phyloP scores from a whole-genome alignment of 768 basidiomycete species.

The Agaricus subrufescens region DNA sequence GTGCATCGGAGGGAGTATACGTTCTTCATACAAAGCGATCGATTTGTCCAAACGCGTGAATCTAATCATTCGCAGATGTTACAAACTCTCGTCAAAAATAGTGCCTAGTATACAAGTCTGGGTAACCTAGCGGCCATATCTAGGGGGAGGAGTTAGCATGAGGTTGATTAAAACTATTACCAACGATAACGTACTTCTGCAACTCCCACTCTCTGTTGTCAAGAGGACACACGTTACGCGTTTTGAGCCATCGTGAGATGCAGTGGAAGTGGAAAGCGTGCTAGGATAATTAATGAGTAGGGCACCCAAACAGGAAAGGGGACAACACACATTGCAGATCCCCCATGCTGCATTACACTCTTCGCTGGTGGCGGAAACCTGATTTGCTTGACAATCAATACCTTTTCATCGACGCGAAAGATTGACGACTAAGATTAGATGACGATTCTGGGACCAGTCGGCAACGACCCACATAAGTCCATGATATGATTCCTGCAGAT shows the following conservation, averaged over 20 bases:
- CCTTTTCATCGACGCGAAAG: constrained; percentile 41
- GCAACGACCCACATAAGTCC: constrained; percentile 82
- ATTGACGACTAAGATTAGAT: constrained; percentile 4
- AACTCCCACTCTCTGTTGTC: constrained; percentile 97
- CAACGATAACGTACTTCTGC: constrained; percentile 70
- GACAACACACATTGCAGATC: constrained; percentile 81
- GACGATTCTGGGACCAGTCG: background rate
- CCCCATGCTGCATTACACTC: constrained; percentile 99
- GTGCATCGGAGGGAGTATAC: no score
- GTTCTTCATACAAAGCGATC: no score
- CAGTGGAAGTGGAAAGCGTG: constrained; percentile 99
- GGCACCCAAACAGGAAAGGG: background rate
- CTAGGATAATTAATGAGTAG: constrained; percentile 30
- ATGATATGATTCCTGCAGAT: constrained; percentile 99
- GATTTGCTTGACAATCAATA: constrained; percentile 99
- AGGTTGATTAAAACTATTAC: background rate
- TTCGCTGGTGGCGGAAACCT: constrained; percentile 93
- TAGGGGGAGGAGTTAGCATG: constrained; percentile 12
- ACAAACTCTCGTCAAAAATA: no score
- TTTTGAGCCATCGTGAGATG: constrained; percentile 99
- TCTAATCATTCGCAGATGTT: no score
- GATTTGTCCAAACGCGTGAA: no score
- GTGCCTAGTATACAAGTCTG: background rate
- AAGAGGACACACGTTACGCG: constrained; percentile 89
- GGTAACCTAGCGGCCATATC: constrained; percentile 35